Evolutionary conservation across 1,139 yeast species (phyloP).

Genomic region (Sugiyamaella xylanicola): DNA sequence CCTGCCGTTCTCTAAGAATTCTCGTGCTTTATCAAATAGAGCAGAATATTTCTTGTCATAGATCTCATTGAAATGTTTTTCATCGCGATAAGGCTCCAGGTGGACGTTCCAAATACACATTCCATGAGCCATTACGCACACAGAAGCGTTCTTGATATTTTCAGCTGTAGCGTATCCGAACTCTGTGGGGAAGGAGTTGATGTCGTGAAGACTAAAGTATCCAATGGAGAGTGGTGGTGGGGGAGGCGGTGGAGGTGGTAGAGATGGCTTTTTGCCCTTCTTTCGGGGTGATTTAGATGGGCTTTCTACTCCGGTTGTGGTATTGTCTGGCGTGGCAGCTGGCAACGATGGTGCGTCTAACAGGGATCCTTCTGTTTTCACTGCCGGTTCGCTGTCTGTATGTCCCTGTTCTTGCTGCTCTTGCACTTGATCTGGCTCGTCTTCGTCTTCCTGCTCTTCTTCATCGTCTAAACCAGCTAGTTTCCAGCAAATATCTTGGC

Average conservation of each 20-base stretch:
- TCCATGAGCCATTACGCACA: conserved; percentile 78
- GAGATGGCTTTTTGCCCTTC: conserved; percentile 2
- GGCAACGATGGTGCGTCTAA: neutral
- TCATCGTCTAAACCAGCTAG: conserved; percentile 60
- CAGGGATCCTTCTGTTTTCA: neutral
- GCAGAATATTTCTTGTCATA: conserved; percentile 65
- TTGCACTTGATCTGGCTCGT: conserved; percentile 16
- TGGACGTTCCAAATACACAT: conserved; percentile 85
- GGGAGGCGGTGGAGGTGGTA: conserved; percentile 9
- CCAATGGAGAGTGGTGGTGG: conserved; percentile 48
- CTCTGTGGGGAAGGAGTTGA: conserved; percentile 86
- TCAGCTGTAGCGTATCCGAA: conserved; percentile 73
- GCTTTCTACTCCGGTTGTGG: conserved; percentile 1
- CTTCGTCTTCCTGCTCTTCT: conserved; percentile 24
- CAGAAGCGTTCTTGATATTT: conserved; percentile 73
- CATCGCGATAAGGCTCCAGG: conserved; percentile 64
- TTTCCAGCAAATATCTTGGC: conserved; percentile 86
- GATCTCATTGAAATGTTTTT: conserved; percentile 61
- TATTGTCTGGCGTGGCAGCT: neutral
- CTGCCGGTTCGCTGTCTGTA: neutral
- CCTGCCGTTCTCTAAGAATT: conserved; percentile 52
- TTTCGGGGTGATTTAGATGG: conserved; percentile 10
- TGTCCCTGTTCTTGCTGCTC: neutral
- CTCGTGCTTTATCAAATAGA: conserved; percentile 67
- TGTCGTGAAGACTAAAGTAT: conserved; percentile 82